Conservation (phyloP, 1,139 yeast genomes). For the Debaryomyces robertsiae region DNA sequence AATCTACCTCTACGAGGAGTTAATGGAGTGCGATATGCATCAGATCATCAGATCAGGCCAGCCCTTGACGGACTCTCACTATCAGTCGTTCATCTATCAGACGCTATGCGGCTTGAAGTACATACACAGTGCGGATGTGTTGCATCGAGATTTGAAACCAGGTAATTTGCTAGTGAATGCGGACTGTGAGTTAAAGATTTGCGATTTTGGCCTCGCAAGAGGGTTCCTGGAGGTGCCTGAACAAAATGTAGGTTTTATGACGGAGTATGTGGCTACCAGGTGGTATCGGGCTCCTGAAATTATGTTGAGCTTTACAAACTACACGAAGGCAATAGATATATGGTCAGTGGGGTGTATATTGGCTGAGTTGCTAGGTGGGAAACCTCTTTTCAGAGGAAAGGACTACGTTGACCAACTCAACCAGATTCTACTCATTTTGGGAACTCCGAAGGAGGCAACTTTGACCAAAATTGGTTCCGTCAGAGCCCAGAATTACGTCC, state of each 20-base stretch:
- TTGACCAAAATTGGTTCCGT: slow-evolving; percentile 81
- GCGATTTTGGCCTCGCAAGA: slow-evolving; percentile 90
- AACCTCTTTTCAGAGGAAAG: slow-evolving; percentile 89
- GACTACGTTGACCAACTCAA: slow-evolving; percentile 95
- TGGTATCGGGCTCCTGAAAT: slow-evolving; percentile 98
- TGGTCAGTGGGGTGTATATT: slow-evolving; percentile 98
- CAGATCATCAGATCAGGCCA: slow-evolving; percentile 94
- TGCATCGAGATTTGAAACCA: slow-evolving; percentile 87
- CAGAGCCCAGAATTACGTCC: slow-evolving; percentile 89
- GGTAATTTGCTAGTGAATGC: slow-evolving; percentile 86
- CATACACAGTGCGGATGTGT: slow-evolving; percentile 80
- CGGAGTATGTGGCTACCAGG: slow-evolving; percentile 95
- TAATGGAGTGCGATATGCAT: slow-evolving; percentile 98
- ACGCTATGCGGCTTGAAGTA: slow-evolving; percentile 90
- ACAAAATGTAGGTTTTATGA: slow-evolving; percentile 92
- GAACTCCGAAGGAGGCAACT: slow-evolving; percentile 89
- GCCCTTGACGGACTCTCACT: slow-evolving; percentile 92
- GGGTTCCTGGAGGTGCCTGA: slow-evolving; percentile 49
- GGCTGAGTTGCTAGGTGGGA: slow-evolving; percentile 90
- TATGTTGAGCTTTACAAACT: slow-evolving; percentile 89
- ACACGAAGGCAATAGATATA: slow-evolving; percentile 92
- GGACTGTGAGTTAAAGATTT: slow-evolving; percentile 86
- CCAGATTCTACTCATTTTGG: slow-evolving; percentile 80
- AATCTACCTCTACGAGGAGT: slow-evolving; percentile 86
- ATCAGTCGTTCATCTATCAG: slow-evolving; percentile 90